These are phyloP conservation scores for Karstenula rhodostoma DNA, from an alignment of 2,329 filamentous ascomycete genomes.

Conservation along the genomic window DNA sequence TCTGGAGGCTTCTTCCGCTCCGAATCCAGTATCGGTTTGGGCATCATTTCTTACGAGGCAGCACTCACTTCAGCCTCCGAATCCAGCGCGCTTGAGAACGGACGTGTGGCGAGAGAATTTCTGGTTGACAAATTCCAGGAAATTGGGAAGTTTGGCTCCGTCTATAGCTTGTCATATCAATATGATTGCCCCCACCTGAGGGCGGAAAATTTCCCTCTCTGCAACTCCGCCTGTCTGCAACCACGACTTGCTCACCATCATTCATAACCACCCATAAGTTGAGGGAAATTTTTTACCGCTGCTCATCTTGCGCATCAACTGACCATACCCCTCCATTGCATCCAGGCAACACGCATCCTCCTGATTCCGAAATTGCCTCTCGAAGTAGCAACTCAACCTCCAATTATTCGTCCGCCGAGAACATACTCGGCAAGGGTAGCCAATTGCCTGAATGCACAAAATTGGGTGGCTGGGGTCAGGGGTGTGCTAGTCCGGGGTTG, in stretches of 20 bases:
- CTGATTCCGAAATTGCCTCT: slow-evolving; percentile 19
- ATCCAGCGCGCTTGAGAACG: slow-evolving; percentile 7
- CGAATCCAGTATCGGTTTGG: slow-evolving; percentile 13
- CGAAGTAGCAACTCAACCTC: slow-evolving; percentile 19
- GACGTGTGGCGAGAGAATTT: background rate
- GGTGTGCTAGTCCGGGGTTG: slow-evolving; percentile 1
- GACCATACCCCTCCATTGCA: background rate
- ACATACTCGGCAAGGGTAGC: background rate
- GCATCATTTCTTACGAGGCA: slow-evolving; percentile 20
- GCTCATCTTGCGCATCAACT: background rate
- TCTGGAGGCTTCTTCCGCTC: slow-evolving; percentile 15
- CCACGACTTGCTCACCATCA: background rate
- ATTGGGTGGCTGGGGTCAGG: slow-evolving; percentile 10
- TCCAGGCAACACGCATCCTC: slow-evolving; percentile 11
- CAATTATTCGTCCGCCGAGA: background rate
- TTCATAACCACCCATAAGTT: background rate
- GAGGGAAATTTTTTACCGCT: background rate
- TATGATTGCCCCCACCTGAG: background rate
- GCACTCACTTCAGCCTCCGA: slow-evolving; percentile 20
- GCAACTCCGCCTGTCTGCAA: background rate
- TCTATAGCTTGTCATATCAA: background rate
- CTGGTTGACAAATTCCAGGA: background rate
- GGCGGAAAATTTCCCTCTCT: background rate
- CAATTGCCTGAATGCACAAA: slow-evolving; percentile 16
- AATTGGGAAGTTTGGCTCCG: background rate